These are phyloP conservation scores for Crithidia expoeki DNA, from an alignment of 208 protist genomes.

Conservation along the genomic window DNA sequence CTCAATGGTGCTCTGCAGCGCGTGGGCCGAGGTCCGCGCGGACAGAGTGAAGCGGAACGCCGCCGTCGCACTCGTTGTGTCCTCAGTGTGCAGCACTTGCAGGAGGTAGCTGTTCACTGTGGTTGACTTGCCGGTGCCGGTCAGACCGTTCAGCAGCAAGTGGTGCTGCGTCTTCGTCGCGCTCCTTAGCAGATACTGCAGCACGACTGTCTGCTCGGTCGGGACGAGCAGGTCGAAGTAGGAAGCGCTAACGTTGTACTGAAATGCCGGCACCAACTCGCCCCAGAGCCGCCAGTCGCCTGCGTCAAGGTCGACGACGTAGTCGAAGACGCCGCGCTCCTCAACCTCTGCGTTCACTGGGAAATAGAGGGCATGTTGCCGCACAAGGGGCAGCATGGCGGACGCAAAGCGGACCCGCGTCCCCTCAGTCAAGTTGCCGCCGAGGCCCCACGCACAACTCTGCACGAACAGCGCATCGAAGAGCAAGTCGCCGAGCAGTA, in stretches of 20 bases:
- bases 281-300: slow-evolving; percentile 82
- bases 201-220: slow-evolving; percentile 91
- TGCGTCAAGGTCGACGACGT: slow-evolving; percentile 81
- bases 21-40: slow-evolving; percentile 91
- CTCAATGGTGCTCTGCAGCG: slow-evolving; percentile 94
- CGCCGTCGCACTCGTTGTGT: slow-evolving; percentile 65
- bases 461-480: slow-evolving; percentile 93
- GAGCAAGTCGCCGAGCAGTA: slow-evolving; percentile 67
- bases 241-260: slow-evolving; percentile 81
- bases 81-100: slow-evolving; percentile 69
- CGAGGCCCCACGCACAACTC: slow-evolving; percentile 95
- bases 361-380: slow-evolving; percentile 62
- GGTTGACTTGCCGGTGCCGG: slow-evolving; percentile 95
- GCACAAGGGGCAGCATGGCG: slow-evolving; percentile 73
- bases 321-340: slow-evolving; percentile 89
- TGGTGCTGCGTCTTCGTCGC: slow-evolving; percentile 63
- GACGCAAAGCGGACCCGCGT: slow-evolving; percentile 83
- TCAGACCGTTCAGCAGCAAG: slow-evolving; percentile 92
- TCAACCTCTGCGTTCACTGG: slow-evolving; percentile 41
- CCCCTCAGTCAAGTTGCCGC: slow-evolving; percentile 90
- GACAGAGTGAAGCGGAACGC: slow-evolving; percentile 89
- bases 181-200: slow-evolving; percentile 77
- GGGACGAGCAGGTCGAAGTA: slow-evolving; percentile 96
- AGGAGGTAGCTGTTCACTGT: slow-evolving; percentile 83
- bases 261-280: slow-evolving; percentile 90